These are phyloP conservation scores for Phtheirospermum japonicum DNA, from an alignment of 257 asterid genomes.

Conservation along the genomic window DNA sequence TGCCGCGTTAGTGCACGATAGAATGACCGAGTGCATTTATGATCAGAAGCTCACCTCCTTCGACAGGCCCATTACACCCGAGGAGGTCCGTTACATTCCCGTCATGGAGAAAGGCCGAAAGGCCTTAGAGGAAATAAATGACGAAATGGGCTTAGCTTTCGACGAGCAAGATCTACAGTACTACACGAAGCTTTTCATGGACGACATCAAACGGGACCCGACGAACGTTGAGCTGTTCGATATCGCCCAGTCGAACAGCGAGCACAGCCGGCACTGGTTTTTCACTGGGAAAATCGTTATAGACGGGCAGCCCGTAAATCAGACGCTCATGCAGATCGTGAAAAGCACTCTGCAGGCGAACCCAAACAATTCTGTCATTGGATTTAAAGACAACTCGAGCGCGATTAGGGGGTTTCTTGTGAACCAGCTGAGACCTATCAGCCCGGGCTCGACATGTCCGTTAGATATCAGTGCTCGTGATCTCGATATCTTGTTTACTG, in stretches of 20 bases:
- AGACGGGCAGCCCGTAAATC: conserved; percentile 63
- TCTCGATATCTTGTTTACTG: conserved; percentile 81
- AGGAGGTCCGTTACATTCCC: conserved; percentile 71
- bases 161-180: conserved; percentile 91
- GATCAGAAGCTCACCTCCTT: conserved; percentile 69
- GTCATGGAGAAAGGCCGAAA: conserved; percentile 85
- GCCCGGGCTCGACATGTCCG: conserved; percentile 71
- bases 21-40: conserved; percentile 91
- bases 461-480: conserved; percentile 47
- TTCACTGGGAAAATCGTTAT: conserved; percentile 76
- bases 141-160: conserved; percentile 87
- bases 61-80: conserved; percentile 60
- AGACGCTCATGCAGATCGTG: conserved; percentile 88
- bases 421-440: conserved; percentile 60
- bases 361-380: conserved; percentile 85
- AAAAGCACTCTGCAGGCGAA: conserved; percentile 79
- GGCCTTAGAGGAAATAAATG: conserved; percentile 88
- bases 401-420: conserved; percentile 80
- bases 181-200: conserved; percentile 77
- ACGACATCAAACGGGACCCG: conserved; percentile 81
- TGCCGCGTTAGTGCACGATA: conserved; percentile 79
- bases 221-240: conserved; percentile 91
- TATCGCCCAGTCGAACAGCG: conserved; percentile 97
- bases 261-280: conserved; percentile 98
- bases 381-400: conserved; percentile 95